Conservation (phyloP, 2,329 filamentous ascomycete species). For the Chaetomiaceae sp. region DNA sequence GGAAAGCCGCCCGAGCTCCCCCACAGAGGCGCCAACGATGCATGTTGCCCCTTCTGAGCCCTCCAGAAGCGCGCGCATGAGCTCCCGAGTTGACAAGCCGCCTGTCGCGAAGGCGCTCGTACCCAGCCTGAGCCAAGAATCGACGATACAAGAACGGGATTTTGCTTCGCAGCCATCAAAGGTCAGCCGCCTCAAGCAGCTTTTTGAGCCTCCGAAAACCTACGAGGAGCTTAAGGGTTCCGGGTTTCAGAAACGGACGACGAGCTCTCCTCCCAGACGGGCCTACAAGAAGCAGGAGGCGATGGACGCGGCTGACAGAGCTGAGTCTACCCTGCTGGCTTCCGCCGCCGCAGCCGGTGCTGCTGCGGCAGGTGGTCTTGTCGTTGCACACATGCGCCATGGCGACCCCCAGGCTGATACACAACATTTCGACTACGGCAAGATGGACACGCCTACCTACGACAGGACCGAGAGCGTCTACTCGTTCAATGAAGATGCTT, state of each 20-base stretch:
- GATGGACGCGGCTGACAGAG: conserved; percentile 10
- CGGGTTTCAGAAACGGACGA: neutral
- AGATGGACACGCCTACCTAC: conserved; percentile 1
- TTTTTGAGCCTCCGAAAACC: conserved; percentile 4
- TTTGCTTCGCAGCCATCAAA: conserved; percentile 1
- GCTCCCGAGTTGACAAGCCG: neutral
- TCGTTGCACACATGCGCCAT: conserved; percentile 20
- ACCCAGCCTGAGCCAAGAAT: conserved; percentile 5
- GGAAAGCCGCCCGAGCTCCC: conserved; percentile 3
- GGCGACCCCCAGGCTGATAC: conserved; percentile 10
- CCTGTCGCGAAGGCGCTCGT: neutral
- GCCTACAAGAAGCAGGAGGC: conserved; percentile 7
- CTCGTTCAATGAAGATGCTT: conserved; percentile 23
- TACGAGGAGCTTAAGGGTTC: conserved; percentile 19
- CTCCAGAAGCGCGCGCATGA: too few species aligned
- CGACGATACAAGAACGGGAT: conserved; percentile 10
- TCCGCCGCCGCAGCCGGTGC: conserved; percentile 10
- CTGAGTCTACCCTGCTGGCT: conserved; percentile 4
- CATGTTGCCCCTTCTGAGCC: neutral
- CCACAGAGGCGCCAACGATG: neutral
- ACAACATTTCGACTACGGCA: conserved; percentile 8
- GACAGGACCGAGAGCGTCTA: conserved; percentile 18
- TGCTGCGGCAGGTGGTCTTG: conserved; percentile 12
- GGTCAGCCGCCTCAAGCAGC: neutral
- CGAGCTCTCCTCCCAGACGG: conserved; percentile 6